Evolutionary conservation across 352 stramenopile genomes (phyloP).

Genomic region (Phytophthora sp.): DNA sequence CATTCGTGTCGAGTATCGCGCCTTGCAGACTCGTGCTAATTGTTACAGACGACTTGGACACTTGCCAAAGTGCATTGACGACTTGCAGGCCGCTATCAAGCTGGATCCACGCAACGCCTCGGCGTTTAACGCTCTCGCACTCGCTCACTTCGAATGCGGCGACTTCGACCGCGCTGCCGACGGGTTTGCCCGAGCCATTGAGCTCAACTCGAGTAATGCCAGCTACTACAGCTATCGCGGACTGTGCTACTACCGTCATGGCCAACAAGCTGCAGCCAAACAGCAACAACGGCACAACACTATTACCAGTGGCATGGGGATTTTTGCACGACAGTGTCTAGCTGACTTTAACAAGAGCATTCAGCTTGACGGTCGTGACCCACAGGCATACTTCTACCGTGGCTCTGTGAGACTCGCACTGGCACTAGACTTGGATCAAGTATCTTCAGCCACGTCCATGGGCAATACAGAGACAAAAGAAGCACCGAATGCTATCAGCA

Average conservation of each 20-base stretch:
- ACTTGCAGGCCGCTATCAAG: slow-evolving; percentile 73
- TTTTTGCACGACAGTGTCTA: slow-evolving; percentile 59
- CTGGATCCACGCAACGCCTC: slow-evolving; percentile 71
- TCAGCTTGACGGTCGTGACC: slow-evolving; percentile 75
- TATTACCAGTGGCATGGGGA: slow-evolving; percentile 24
- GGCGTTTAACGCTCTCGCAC: slow-evolving; percentile 63
- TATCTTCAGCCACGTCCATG: slow-evolving; percentile 5
- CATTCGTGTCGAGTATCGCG: slow-evolving; percentile 69
- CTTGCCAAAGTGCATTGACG: slow-evolving; percentile 71
- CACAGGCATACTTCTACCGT: slow-evolving; percentile 80
- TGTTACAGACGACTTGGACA: slow-evolving; percentile 69
- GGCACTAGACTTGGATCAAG: slow-evolving; percentile 53
- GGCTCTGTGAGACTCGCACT: slow-evolving; percentile 71
- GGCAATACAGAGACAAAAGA: slow-evolving; percentile 14
- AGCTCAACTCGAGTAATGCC: slow-evolving; percentile 63
- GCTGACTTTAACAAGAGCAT: slow-evolving; percentile 77
- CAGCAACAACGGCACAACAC: slow-evolving; percentile 15
- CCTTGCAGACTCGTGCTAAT: slow-evolving; percentile 68
- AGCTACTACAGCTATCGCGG: slow-evolving; percentile 73
- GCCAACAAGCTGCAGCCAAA: slow-evolving; percentile 28
- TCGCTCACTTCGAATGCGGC: slow-evolving; percentile 64
- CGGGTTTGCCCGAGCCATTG: slow-evolving; percentile 65
- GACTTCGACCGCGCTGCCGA: slow-evolving; percentile 68
- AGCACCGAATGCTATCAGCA: slow-evolving; percentile 1
- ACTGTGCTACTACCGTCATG: slow-evolving; percentile 76